Base-by-base conservation (phyloP, 805 yeast genomes). In the Naumovozyma baii region DNA sequence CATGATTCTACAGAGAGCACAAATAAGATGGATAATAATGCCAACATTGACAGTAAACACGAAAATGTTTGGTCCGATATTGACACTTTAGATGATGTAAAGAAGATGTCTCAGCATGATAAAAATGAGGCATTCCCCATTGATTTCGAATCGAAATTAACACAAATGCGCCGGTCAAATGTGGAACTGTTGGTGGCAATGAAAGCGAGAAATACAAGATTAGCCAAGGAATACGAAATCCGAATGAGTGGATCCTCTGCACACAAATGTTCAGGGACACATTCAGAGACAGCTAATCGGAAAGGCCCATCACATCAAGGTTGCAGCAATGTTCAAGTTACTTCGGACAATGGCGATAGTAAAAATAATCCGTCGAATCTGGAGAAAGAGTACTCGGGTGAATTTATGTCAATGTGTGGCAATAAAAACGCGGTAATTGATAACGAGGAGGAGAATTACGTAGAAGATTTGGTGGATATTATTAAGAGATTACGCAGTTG, bases 61-160 rank as follows among this genome's bases (percentile, higher is more conserved):
- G 95, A 84, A 59, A 71, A 73, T 51, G 67, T 84, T 34, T 88
- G 95, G 94, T 79, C 90, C 5, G 94, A 85, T 49, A 78, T 87
- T 37, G 95, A 83, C 51, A 80, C 83, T 0, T 67, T 90, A 45
- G 88, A 85, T 47, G 94, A 84, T 46, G 92, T 86, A 5, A 72
- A 73, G 41, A 68, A 67, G 38, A 68, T 80, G 66, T 76, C 84
- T 1, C 51, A 52, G 51, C 46, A 70, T 59, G 36, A 70, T 69
- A 32, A 68, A 70, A 51, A 42, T 22, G 50, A 48, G 15, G 52
- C 46, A 7, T 77, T 78, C 52, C 73, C 72, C 40, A 66, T 61
- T 4, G 57, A 49, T 3, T 53, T 51, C 31, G 66, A 63, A 38
- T 41, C 45, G 7, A 44, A 51, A 34, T 59, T 85, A 38, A 55